phyloP scores from a whole-genome alignment of 176 grass and related monocot genomes.

The Cenchrus americanus region DNA sequence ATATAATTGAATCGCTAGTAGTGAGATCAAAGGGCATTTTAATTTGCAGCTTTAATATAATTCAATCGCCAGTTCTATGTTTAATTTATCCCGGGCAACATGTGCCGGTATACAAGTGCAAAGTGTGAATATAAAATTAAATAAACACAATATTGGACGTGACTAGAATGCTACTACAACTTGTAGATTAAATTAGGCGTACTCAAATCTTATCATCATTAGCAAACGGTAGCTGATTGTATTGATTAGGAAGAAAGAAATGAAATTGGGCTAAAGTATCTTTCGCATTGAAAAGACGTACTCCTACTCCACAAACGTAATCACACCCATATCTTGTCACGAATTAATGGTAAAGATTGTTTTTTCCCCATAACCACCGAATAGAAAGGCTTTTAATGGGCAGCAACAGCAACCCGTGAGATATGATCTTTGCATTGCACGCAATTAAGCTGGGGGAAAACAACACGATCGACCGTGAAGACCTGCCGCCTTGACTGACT shows the following conservation, averaged over 20 bases:
- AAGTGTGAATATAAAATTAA: background rate
- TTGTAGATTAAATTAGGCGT: background rate
- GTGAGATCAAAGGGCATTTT: background rate
- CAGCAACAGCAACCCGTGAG: constrained; percentile 44
- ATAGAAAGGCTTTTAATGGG: constrained; percentile 48
- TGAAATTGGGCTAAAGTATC: background rate
- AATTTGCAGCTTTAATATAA: background rate
- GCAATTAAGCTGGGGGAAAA: constrained; percentile 35
- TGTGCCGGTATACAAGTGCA: background rate
- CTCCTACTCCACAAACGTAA: constrained; percentile 32
- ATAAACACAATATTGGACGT: background rate
- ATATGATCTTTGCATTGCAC: constrained; percentile 36
- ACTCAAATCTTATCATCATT: background rate
- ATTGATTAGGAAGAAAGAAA: background rate
- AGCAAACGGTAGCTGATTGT: background rate
- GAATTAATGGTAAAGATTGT: constrained; percentile 45
- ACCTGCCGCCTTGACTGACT: constrained; percentile 5
- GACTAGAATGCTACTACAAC: background rate
- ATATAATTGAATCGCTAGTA: background rate
- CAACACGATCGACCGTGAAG: background rate
- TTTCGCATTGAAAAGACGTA: constrained; percentile 21
- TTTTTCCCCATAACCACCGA: constrained; percentile 49
- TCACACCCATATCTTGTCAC: constrained; percentile 32
- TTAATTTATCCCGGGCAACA: background rate
- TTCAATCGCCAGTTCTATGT: background rate